Percentiles rank a stretch among this genome's conserved stretches.
Evolutionary conservation across 129 eudicot species (phyloP).

Genomic region (Calendula officinalis): DNA sequence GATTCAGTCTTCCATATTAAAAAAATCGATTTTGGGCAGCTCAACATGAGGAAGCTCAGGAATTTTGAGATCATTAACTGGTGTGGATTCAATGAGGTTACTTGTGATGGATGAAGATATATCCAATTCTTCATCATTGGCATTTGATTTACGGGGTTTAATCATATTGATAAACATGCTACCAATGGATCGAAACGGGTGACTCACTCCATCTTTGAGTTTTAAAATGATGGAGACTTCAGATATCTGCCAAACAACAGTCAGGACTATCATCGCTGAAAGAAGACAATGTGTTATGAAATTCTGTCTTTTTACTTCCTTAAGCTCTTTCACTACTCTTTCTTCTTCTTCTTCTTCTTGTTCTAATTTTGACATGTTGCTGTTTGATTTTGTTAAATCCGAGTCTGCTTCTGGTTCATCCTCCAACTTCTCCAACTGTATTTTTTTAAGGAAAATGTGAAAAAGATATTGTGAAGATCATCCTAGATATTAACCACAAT

Average conservation of each 20-base stretch:
- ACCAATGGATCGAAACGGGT: constrained; percentile 59
- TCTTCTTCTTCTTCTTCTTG: constrained; percentile 5
- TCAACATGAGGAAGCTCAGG: constrained; percentile 45
- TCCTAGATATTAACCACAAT: no score
- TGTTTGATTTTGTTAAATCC: constrained; percentile 8
- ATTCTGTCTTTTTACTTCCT: constrained; percentile 58
- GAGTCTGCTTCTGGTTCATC: constrained; percentile 14
- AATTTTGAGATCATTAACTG: constrained; percentile 42
- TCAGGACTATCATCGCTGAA: constrained; percentile 61
- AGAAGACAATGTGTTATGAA: constrained; percentile 66
- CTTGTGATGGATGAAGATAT: constrained; percentile 13
- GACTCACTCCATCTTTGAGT: constrained; percentile 56
- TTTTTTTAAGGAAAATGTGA: neutral
- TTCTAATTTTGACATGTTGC: neutral
- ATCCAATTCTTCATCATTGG: constrained; percentile 16
- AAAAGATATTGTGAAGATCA: neutral
- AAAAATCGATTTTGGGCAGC: constrained; percentile 26
- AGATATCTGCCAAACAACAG: constrained; percentile 69
- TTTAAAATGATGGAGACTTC: constrained; percentile 67
- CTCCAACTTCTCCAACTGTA: constrained; percentile 41
- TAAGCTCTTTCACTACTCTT: constrained; percentile 56
- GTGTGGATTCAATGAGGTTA: constrained; percentile 24
- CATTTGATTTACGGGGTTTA: constrained; percentile 12
- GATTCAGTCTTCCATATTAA: constrained; percentile 4
- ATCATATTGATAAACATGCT: constrained; percentile 36